Evolutionary conservation across 1,139 yeast genomes (phyloP), one percentile per base, ranked within the genome.

Genomic region (Zygosaccharomyces pseudobailii): DNA sequence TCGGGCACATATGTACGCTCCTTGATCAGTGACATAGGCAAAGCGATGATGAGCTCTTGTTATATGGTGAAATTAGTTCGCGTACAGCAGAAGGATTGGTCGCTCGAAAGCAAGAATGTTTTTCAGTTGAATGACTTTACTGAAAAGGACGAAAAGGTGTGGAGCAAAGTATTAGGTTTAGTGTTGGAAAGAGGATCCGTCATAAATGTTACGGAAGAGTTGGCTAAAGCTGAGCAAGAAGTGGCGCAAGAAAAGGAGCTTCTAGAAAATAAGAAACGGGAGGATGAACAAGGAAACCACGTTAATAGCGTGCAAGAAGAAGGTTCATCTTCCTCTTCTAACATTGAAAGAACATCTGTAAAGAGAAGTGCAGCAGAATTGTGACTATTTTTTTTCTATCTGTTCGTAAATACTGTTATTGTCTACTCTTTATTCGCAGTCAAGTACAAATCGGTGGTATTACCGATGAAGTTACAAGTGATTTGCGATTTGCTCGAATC

Each of bases 1-100:
- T 88, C 97, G 0, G 99, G 99, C 1, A 92, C 98, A 0, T 94
- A 94, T 60, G 89, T 94, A 43, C 76, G 98, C 55, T 86, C 97
- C 13, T 71, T 94, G 48, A 75, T 92, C 41, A 88, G 95, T 66
- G 98, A 94, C 61, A 75, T 87, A 42, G 97, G 96, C 1, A 77
- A 87, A 52, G 84, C 92, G 0, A 70, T 90, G 62, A 84, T 84
- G 17, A 80, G 90, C 0, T 80, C 89, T 17, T 89, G 96, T 0
- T 90, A 88, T 61, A 90, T 94, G 96, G 96, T 86, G 7, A 83
- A 82, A 55, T 76, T 94, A 47, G 77, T 80, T 6, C 77, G 99
- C 59, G 64, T 71, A 7, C 74, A 78, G 47, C 98, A 92, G 66
- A 88, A 89, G 2, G 84, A 85, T 39, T 92, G 96, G 96, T 79